Evolutionary conservation across 768 basidiomycete species (phyloP), one percentile per base, ranked within the genome.

Genomic region (Brasilioporus rufonigricans): DNA sequence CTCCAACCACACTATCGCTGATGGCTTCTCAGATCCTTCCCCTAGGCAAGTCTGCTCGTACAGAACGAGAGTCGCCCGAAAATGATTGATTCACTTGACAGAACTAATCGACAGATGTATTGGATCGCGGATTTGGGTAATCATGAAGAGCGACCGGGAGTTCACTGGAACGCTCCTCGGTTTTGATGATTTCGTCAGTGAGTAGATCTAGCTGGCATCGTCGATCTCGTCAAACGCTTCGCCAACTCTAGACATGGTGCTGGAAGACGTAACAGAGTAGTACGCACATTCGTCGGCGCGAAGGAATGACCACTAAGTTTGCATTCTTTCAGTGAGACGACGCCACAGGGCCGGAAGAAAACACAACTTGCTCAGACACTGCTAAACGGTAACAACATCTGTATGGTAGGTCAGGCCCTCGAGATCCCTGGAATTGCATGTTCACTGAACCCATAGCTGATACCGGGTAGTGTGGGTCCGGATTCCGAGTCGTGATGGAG

Each of bases 181-280:
- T 2, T 99, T 99, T 64, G 96, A 99, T 70, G 96, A 99, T 74
- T 99, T 96, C 72, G 96, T 99, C 72, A 99, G 96, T 98, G 71
- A 82, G 96, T 95, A 9, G 18, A 18, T 46, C 47, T 45, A 16
- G 19, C 43, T 41, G 26, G 18, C 9, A 27, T 24, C 26, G 18
- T 40, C 27, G 4, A 36, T 46, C 50, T 21, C 18, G 35, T 36
- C 55, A 43, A 53, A 57, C 24, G 3, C 43, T 38, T 23, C 40
- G 26, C 40, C 29, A 13, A 31, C 26, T 10, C 35, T 50, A 93
- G 91, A 93, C 68, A 92, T 95, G 88, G 93, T 95, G 7, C 74
- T 99, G 50, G 93, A 98, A 68, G 94, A 99, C 62, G 96, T 98
- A 9, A 95, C 85, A 7, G 96, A 99, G 76, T 97, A 87, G 96